Conservation (phyloP, 73 alveolate species). For the Tetrahymena elliotti region DNA sequence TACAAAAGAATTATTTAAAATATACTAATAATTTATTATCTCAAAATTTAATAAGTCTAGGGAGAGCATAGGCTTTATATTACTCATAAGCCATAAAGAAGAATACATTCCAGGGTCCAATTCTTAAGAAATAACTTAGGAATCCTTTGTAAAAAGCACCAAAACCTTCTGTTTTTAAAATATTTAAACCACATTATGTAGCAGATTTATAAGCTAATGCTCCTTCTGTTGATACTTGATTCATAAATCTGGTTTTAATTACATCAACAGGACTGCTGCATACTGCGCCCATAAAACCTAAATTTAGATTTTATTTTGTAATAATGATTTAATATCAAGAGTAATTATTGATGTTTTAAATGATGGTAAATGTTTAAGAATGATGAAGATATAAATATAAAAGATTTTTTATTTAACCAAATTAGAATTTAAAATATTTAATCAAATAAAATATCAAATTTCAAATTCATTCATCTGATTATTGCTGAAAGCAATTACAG, state of each 20-base stretch:
- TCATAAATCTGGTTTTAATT: slow-evolving; percentile 37
- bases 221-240: background rate
- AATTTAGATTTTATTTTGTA: background rate
- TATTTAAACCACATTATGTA: slow-evolving; percentile 16
- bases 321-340: background rate
- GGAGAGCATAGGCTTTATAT: slow-evolving; percentile 7
- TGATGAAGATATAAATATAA: background rate
- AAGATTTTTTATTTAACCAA: background rate
- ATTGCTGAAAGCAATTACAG: background rate
- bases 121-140: slow-evolving; percentile 23
- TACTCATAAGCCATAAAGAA: slow-evolving; percentile 30
- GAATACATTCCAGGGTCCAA: slow-evolving; percentile 37
- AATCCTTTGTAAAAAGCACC: slow-evolving; percentile 43
- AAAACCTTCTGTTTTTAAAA: slow-evolving; percentile 39
- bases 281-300: slow-evolving; percentile 36
- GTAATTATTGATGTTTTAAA: background rate
- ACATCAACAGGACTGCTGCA: slow-evolving; percentile 42
- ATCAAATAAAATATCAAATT: background rate
- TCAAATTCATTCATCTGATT: background rate
- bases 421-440: background rate
- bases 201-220: slow-evolving; percentile 30
- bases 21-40: background rate
- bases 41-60: background rate
- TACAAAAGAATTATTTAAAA: background rate
- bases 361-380: background rate